Percentiles rank a stretch among this genome's conserved stretches.
Evolutionary conservation across 257 asterid species (phyloP).

Genomic region (Gentiana dahurica): DNA sequence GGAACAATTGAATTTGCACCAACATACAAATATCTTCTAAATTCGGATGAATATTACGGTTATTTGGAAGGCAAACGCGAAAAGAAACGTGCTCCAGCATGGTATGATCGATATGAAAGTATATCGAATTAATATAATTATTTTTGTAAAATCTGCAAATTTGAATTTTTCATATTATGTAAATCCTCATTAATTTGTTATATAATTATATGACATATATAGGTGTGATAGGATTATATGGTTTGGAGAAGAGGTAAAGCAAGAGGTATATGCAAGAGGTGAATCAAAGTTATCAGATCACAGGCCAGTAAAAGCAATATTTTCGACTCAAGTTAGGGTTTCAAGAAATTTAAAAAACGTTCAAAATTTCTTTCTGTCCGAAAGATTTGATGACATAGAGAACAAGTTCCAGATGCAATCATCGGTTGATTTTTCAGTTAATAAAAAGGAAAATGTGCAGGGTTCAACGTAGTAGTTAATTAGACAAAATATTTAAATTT

Average conservation of each 20-base stretch:
- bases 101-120: constrained; percentile 22
- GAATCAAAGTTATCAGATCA: constrained; percentile 62
- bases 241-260: constrained; percentile 52
- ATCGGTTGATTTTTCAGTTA: constrained; percentile 14
- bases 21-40: constrained; percentile 43
- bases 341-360: constrained; percentile 23
- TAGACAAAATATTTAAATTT: too few relatives aligned
- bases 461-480: too few relatives aligned
- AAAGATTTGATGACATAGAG: constrained; percentile 26
- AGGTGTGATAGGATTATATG: constrained; percentile 75
- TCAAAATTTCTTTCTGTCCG: constrained; percentile 33
- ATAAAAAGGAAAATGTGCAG: constrained; percentile 11
- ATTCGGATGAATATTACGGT: constrained; percentile 48
- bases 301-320: constrained; percentile 49
- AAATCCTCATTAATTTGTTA: too few relatives aligned
- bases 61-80: constrained; percentile 18
- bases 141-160: too few relatives aligned
- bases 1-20: constrained; percentile 51
- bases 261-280: constrained; percentile 34
- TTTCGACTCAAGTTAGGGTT: constrained; percentile 28
- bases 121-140: too few relatives aligned
- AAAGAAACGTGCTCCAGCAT: constrained; percentile 61
- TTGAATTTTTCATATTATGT: too few relatives aligned
- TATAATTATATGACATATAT: neutral
- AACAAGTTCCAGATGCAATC: constrained; percentile 11